phyloP scores from a whole-genome alignment of 2,329 filamentous ascomycete genomes.

The Leptodontidium sp. region DNA sequence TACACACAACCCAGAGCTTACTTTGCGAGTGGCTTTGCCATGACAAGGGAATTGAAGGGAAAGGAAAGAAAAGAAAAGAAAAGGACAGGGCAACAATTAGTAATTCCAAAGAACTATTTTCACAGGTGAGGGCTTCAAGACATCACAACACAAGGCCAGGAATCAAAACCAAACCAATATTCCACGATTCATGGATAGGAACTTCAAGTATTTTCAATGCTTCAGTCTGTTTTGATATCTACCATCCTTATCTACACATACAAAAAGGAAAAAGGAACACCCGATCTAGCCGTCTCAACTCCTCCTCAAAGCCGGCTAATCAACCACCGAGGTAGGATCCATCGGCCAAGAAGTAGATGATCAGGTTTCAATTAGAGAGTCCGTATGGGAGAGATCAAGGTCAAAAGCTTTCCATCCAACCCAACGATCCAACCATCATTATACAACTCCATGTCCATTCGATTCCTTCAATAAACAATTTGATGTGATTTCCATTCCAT shows the following conservation, averaged over 20 bases:
- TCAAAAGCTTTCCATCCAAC: neutral
- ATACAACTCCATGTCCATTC: conserved; percentile 34
- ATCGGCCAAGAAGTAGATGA: conserved; percentile 31
- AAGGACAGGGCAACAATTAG: too few species aligned
- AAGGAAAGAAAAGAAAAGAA: too few species aligned
- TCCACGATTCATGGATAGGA: neutral
- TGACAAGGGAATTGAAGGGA: too few species aligned
- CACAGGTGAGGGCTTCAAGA: too few species aligned
- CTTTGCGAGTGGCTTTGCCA: too few species aligned
- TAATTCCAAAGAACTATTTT: too few species aligned
- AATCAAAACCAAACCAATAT: neutral
- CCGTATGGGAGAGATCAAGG: conserved; percentile 7
- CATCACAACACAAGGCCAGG: too few species aligned
- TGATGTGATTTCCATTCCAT: conserved; percentile 21
- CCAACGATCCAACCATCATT: conserved; percentile 30
- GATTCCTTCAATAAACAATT: conserved; percentile 26
- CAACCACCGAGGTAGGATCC: conserved; percentile 33
- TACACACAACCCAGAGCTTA: too few species aligned
- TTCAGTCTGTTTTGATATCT: conserved; percentile 18
- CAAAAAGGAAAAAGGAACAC: conserved; percentile 20
- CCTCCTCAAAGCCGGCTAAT: conserved; percentile 35
- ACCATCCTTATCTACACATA: conserved; percentile 35
- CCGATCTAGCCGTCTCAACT: conserved; percentile 2
- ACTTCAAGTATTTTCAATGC: neutral
- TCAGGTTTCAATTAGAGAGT: conserved; percentile 1